phyloP scores from a whole-genome alignment of 2,329 filamentous ascomycete genomes.

The Ophiocordyceps unilateralis region DNA sequence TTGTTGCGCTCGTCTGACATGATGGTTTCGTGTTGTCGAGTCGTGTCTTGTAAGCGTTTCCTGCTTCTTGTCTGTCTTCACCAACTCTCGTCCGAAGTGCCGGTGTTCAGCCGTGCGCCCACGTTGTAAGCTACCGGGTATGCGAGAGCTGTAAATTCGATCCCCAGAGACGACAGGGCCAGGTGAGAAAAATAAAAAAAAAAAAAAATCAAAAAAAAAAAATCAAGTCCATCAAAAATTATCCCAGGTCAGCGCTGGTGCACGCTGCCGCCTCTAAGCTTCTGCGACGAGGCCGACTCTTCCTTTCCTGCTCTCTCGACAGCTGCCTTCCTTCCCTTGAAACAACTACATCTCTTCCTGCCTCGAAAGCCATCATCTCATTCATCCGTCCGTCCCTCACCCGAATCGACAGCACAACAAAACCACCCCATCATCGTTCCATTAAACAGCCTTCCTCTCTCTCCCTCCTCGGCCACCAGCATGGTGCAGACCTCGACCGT shows the following conservation, averaged over 20 bases:
- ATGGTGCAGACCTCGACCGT: conserved; percentile 35
- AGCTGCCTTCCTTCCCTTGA: background rate
- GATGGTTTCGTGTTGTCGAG: background rate
- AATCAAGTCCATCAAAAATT: background rate
- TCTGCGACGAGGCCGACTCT: background rate
- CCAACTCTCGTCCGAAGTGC: no score
- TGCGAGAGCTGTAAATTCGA: background rate
- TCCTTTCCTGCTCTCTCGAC: background rate
- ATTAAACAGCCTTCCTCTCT: background rate
- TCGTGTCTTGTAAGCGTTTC: background rate
- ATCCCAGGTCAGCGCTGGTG: no score
- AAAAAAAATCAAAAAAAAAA: no score
- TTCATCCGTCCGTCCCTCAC: background rate
- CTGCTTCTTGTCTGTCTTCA: no score
- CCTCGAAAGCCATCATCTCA: background rate
- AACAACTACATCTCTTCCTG: background rate
- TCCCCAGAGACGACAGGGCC: no score
- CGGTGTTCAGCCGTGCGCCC: background rate
- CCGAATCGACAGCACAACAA: no score
- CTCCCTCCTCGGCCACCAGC: conserved; percentile 3
- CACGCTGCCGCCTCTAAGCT: background rate
- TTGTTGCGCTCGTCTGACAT: conserved; percentile 48
- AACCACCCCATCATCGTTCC: background rate
- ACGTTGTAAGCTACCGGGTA: background rate
- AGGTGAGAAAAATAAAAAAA: no score